Conservation (phyloP, 805 yeast species). For the Dipodascus geniculatus region DNA sequence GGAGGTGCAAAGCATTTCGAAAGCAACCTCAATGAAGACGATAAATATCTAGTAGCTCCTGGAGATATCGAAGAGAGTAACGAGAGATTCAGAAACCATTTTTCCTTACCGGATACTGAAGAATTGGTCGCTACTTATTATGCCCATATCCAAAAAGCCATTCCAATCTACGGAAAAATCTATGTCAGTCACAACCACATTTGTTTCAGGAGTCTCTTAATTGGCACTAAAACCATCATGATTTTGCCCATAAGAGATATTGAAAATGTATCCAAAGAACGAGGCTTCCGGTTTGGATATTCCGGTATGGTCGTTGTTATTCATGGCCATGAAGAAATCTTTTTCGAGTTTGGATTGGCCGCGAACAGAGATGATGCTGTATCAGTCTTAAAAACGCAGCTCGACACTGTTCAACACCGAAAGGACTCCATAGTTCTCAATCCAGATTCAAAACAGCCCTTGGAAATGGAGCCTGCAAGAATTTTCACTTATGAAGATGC, state of each 20-base stretch:
- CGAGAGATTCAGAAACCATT: constrained; percentile 51
- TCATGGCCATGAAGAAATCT: constrained; percentile 1
- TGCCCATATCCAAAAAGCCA: constrained; percentile 52
- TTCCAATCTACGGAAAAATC: constrained; percentile 76
- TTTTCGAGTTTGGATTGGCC: constrained; percentile 7
- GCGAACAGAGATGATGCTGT: constrained; percentile 45
- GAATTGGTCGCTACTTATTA: constrained; percentile 56
- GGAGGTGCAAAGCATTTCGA: constrained; percentile 55
- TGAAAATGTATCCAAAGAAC: background rate
- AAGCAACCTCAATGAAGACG: constrained; percentile 25
- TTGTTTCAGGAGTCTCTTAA: constrained; percentile 73
- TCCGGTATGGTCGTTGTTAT: background rate
- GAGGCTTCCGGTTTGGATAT: background rate
- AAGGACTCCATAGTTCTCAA: background rate
- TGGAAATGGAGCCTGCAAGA: constrained; percentile 46
- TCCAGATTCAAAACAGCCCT: constrained; percentile 5
- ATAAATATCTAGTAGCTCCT: constrained; percentile 35
- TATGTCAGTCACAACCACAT: constrained; percentile 56
- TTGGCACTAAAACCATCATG: constrained; percentile 55
- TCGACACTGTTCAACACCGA: constrained; percentile 27
- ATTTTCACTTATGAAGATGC: constrained; percentile 57
- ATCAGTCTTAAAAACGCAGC: constrained; percentile 19
- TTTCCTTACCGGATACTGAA: constrained; percentile 45
- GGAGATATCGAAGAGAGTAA: constrained; percentile 37
- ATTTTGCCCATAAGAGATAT: constrained; percentile 1